Percentiles rank a stretch among this genome's conserved stretches.
Evolutionary conservation across 2,329 filamentous ascomycete genomes (phyloP).

Genomic region (Penicillium sp.): DNA sequence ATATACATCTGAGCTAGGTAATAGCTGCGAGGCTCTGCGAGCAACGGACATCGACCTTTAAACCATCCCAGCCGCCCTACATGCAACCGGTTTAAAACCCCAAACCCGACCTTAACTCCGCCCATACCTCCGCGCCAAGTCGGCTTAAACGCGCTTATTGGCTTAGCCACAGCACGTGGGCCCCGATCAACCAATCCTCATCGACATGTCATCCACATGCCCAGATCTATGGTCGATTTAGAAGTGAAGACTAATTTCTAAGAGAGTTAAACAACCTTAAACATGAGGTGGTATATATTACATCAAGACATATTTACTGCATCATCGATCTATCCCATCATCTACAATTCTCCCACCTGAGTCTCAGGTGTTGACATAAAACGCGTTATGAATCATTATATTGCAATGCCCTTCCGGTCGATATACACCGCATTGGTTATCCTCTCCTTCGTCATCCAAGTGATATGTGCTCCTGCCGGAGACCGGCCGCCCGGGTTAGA

Average conservation of each 20-base stretch:
- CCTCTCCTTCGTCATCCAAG: not conserved
- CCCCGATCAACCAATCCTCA: constrained; percentile 2
- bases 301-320: no score
- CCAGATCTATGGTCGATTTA: not conserved
- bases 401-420: not conserved
- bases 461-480: not conserved
- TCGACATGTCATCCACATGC: constrained; percentile 7
- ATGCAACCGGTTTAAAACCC: no score
- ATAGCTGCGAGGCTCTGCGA: no score
- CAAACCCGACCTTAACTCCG: constrained; percentile 4
- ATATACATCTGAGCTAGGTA: no score
- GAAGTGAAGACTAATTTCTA: not conserved
- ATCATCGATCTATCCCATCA: no score
- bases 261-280: not conserved
- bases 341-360: no score
- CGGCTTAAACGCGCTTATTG: no score
- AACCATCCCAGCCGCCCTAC: no score
- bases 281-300: not conserved
- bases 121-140: constrained; percentile 9
- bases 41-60: no score
- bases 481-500: not conserved
- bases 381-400: no score
- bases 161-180: constrained; percentile 4
- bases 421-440: not conserved
- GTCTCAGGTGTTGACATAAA: no score